Conservation (phyloP, 1,284 basidiomycete genomes). For the Cystobasidium sp. region DNA sequence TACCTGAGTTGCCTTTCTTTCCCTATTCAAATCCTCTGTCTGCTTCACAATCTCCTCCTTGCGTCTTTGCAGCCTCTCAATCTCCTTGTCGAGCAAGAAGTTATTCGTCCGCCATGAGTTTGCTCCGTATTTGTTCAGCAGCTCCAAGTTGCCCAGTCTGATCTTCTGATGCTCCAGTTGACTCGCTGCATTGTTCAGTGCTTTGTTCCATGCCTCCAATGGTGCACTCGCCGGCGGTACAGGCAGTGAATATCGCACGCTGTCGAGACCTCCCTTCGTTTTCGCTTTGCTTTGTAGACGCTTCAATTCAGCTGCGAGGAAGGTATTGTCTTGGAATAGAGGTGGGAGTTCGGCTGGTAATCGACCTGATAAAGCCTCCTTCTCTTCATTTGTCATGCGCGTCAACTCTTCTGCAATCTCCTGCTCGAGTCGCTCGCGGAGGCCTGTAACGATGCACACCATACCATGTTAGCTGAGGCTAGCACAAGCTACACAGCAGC, state of each 20-base stretch:
- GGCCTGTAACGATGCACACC: slow-evolving; percentile 13
- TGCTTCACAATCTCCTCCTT: slow-evolving; percentile 73
- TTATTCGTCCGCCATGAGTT: slow-evolving; percentile 92
- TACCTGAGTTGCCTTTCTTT: slow-evolving; percentile 81
- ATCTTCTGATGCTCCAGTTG: slow-evolving; percentile 88
- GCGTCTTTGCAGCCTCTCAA: slow-evolving; percentile 72
- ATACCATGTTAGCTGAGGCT: not conserved
- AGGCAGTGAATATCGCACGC: slow-evolving; percentile 76
- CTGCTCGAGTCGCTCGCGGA: slow-evolving; percentile 32
- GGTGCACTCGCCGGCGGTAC: slow-evolving; percentile 69
- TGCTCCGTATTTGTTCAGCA: slow-evolving; percentile 83
- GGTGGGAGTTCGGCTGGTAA: slow-evolving; percentile 35
- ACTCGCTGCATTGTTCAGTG: slow-evolving; percentile 77
- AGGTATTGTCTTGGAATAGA: slow-evolving; percentile 16
- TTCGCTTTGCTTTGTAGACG: slow-evolving; percentile 33
- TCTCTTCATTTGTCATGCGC: slow-evolving; percentile 7
- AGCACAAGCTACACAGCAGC: not conserved
- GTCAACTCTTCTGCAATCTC: slow-evolving; percentile 30
- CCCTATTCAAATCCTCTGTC: slow-evolving; percentile 81
- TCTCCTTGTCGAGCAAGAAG: slow-evolving; percentile 78
- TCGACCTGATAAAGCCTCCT: slow-evolving; percentile 18
- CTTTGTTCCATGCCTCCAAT: slow-evolving; percentile 76
- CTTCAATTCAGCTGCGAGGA: slow-evolving; percentile 32
- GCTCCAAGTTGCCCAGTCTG: slow-evolving; percentile 81
- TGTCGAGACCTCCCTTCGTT: slow-evolving; percentile 64